Evolutionary conservation across 2,329 filamentous ascomycete species (phyloP).

Genomic region (Elsinoe fawcettii): DNA sequence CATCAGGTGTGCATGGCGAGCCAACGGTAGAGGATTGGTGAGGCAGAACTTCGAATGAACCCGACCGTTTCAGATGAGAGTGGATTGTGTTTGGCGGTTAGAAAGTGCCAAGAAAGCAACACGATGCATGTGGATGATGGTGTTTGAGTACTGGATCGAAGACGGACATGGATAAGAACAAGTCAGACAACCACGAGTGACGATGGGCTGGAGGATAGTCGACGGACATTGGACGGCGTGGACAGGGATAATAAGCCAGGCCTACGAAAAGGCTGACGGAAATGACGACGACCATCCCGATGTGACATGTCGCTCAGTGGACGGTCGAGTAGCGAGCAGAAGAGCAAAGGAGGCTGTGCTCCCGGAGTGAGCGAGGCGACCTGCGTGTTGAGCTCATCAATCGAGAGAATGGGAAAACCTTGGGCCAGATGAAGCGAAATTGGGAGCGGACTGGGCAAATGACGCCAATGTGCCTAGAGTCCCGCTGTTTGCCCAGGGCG

Average conservation of each 20-base stretch:
- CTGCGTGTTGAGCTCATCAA: conserved; percentile 7
- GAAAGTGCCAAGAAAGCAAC: background rate
- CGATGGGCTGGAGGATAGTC: background rate
- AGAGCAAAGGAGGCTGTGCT: background rate
- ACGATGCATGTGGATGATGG: background rate
- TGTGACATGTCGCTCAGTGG: background rate
- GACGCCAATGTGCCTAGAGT: background rate
- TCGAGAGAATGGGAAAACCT: background rate
- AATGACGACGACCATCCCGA: background rate
- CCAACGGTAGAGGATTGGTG: background rate
- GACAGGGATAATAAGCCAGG: background rate
- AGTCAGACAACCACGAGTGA: background rate
- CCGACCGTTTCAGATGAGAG: background rate
- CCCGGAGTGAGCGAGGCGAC: background rate
- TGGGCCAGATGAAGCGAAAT: background rate
- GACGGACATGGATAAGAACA: background rate
- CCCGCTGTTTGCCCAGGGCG: conserved; percentile 3
- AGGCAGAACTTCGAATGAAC: background rate
- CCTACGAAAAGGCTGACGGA: background rate
- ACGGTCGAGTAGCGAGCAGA: background rate
- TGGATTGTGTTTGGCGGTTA: background rate
- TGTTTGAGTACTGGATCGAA: background rate
- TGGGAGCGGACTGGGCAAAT: conserved; percentile 7
- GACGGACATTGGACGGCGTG: background rate
- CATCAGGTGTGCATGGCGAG: background rate